Evolutionary conservation across 305 asterid species (phyloP).

Genomic region (Fraxinus sp.): DNA sequence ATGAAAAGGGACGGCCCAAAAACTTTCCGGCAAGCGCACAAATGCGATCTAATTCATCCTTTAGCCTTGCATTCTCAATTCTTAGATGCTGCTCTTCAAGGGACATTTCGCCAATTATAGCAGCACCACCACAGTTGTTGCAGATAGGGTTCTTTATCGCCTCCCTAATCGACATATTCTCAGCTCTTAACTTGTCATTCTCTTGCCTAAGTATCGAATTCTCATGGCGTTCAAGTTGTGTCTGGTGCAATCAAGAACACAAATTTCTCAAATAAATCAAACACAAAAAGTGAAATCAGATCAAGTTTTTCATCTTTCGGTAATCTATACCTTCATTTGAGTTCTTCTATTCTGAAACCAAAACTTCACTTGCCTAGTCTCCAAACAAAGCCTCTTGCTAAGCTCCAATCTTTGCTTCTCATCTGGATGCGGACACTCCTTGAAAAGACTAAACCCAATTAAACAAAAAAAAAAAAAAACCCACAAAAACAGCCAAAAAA

Average conservation of each 20-base stretch:
- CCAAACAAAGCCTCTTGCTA: constrained; percentile 70
- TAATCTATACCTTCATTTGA: constrained; percentile 74
- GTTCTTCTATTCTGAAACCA: constrained; percentile 96
- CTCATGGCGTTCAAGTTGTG: constrained; percentile 88
- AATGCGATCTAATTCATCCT: constrained; percentile 77
- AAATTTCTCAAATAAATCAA: neutral
- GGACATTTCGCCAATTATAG: constrained; percentile 73
- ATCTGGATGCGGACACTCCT: constrained; percentile 94
- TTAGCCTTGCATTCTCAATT: constrained; percentile 72
- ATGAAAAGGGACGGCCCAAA: constrained; percentile 67
- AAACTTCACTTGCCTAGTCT: constrained; percentile 85
- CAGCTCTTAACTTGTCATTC: constrained; percentile 82
- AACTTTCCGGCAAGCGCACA: constrained; percentile 80
- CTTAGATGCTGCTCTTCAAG: constrained; percentile 82
- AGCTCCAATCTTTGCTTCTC: constrained; percentile 86
- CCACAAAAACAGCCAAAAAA: neutral
- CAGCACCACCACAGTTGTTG: constrained; percentile 82
- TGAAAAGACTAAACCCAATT: constrained; percentile 51
- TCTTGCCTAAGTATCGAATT: constrained; percentile 80
- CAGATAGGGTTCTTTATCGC: constrained; percentile 84
- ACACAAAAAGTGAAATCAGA: neutral
- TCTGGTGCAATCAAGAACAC: constrained; percentile 43
- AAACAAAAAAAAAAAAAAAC: neutral
- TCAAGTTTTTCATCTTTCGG: neutral
- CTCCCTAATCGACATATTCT: constrained; percentile 78